Conservation (phyloP, 2,329 filamentous ascomycete genomes). For the Aplosporella prunicola region DNA sequence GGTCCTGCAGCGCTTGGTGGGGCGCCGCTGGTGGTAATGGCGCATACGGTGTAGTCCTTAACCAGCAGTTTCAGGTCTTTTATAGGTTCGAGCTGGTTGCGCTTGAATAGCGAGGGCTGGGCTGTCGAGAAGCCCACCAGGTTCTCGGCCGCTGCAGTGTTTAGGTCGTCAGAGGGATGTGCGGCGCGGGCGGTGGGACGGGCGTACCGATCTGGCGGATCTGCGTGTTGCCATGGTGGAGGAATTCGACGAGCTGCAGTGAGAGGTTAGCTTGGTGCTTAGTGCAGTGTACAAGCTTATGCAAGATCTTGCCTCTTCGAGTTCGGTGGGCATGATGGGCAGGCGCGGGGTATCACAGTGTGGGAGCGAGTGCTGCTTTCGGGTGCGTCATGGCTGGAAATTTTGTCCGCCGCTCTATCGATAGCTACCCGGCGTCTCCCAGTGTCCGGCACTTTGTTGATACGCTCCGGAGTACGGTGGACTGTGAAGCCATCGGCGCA, state of each 20-base stretch:
- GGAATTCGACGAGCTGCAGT: conserved; percentile 76
- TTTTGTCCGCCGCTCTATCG: conserved; percentile 10
- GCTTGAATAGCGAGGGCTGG: conserved; percentile 76
- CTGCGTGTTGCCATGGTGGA: conserved; percentile 83
- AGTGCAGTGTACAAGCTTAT: conserved; percentile 14
- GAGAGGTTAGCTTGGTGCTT: background rate
- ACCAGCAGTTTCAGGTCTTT: conserved; percentile 81
- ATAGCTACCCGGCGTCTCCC: too few species aligned
- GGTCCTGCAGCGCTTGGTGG: background rate
- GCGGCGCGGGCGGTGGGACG: background rate
- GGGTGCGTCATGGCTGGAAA: conserved; percentile 8
- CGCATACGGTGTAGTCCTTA: conserved; percentile 64
- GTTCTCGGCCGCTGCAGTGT: conserved; percentile 67
- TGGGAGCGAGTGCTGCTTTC: background rate
- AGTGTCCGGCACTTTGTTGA: too few species aligned
- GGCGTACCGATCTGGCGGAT: conserved; percentile 66
- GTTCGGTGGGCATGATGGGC: conserved; percentile 38
- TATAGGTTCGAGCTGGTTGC: conserved; percentile 64
- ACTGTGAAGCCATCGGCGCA: too few species aligned
- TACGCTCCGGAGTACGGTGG: too few species aligned
- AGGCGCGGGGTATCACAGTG: too few species aligned
- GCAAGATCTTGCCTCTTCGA: conserved; percentile 35
- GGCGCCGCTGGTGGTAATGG: too few species aligned
- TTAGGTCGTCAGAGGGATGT: conserved; percentile 13
- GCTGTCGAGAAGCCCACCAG: conserved; percentile 73